Evolutionary conservation across 805 yeast species (phyloP), one percentile per base, ranked within the genome.

Genomic region (Groenewaldozyma tartarivorans): DNA sequence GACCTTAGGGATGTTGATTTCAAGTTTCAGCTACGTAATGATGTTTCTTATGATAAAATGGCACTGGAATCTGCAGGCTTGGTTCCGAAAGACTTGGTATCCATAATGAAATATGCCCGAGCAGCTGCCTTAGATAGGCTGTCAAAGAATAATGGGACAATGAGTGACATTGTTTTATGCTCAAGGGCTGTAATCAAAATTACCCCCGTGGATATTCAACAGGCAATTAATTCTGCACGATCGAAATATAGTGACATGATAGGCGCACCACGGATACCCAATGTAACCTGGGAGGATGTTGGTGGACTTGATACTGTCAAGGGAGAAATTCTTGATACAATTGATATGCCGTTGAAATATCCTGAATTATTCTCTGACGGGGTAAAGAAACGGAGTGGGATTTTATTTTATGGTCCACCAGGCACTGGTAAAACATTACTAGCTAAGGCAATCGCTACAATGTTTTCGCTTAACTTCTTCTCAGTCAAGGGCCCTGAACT

Each of bases 401-500:
- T 92, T 30, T 63, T 92, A 48, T 87, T 92, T 58, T 92, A 92
- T 63, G 98, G 98, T 0, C 98, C 98, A 0, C 98, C 98, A 0
- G 98, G 98, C 19, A 92, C 98, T 0, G 98, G 98, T 51, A 92
- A 92, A 58, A 92, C 98, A 0, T 67, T 92, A 21, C 68, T 92
- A 44, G 98, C 98, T 9, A 92, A 92, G 60, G 97, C 97, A 0
- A 92, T 92, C 51, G 98, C 98, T 2, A 85, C 96, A 0, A 85
- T 88, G 50, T 92, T 90, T 60, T 82, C 96, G 3, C 68, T 92
- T 47, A 92, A 92, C 60, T 92, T 92, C 61, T 88, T 92, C 61
- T 83, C 95, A 50, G 96, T 92, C 13, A 92, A 92, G 59, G 98
- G 98, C 19, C 98, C 98, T 1, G 98, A 92, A 61, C 69, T 92